phyloP scores from a whole-genome alignment of 345 rosid species.

The Lepidium didymum region DNA sequence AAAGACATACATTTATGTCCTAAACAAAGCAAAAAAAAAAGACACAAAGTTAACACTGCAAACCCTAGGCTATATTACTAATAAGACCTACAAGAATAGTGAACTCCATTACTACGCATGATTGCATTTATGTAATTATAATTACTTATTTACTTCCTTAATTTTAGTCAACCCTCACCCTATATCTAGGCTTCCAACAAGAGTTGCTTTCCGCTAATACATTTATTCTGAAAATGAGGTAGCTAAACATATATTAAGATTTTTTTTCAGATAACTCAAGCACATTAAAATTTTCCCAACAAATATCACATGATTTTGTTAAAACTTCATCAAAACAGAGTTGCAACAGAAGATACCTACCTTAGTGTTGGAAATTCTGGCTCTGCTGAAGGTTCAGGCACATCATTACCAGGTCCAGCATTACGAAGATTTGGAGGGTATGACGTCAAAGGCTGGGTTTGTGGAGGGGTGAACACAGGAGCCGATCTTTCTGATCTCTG shows the following conservation, averaged over 20 bases:
- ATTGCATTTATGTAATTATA: background rate
- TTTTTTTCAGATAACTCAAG: background rate
- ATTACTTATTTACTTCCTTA: background rate
- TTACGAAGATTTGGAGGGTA: slow-evolving; percentile 74
- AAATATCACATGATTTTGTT: background rate
- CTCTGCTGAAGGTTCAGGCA: slow-evolving; percentile 69
- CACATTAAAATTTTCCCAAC: background rate
- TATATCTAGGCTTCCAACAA: background rate
- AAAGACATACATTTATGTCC: background rate
- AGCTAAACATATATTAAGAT: background rate
- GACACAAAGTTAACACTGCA: background rate
- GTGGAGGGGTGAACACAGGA: slow-evolving; percentile 92
- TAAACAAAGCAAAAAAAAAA: background rate
- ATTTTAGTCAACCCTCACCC: background rate
- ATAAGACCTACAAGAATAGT: background rate
- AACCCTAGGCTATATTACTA: background rate
- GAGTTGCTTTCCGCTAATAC: background rate
- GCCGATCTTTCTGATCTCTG: slow-evolving; percentile 84
- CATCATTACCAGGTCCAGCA: slow-evolving; percentile 46
- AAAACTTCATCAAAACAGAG: background rate
- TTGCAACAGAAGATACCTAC: slow-evolving; percentile 31
- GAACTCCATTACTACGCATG: background rate
- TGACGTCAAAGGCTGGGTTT: slow-evolving; percentile 81
- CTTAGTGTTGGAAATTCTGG: slow-evolving; percentile 87
- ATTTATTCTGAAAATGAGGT: background rate